A percentile compares a stretch with the other conserved stretches of the same genome.
These are phyloP conservation scores for Amphibolis antarctica DNA, from an alignment of 106 monocot species.

Conservation along the genomic window DNA sequence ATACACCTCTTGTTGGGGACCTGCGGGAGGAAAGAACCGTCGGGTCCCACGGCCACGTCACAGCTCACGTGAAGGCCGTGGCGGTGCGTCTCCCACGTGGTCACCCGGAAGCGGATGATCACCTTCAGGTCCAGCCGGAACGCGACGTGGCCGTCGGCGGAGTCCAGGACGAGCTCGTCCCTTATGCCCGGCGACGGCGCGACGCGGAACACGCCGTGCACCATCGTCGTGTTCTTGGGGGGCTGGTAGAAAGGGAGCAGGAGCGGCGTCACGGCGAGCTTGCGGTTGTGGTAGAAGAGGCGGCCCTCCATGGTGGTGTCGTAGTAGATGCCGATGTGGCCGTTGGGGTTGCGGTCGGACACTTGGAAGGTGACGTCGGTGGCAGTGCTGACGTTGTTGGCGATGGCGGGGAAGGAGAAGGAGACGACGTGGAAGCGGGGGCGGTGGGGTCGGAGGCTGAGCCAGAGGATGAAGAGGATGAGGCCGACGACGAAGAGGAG, in stretches of 20 bases:
- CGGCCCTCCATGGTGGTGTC: slow-evolving; percentile 29
- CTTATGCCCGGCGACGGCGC: background rate
- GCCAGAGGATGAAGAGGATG: slow-evolving; percentile 64
- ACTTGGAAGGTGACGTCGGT: slow-evolving; percentile 36
- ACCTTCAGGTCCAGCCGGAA: slow-evolving; percentile 27
- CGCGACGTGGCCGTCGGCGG: slow-evolving; percentile 11
- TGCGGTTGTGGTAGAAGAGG: slow-evolving; percentile 34
- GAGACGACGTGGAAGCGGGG: slow-evolving; percentile 49
- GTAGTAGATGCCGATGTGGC: slow-evolving; percentile 64
- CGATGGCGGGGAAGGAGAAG: slow-evolving; percentile 25
- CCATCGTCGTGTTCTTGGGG: slow-evolving; percentile 50
- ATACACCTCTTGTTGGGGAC: too few species aligned
- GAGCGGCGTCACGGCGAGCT: slow-evolving; percentile 24
- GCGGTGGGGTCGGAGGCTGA: slow-evolving; percentile 73
- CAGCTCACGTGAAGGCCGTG: slow-evolving; percentile 34
- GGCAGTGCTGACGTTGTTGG: slow-evolving; percentile 9
- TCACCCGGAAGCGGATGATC: slow-evolving; percentile 30
- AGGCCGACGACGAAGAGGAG: slow-evolving; percentile 45
- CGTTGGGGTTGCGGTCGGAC: slow-evolving; percentile 53
- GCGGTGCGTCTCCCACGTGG: slow-evolving; percentile 29
- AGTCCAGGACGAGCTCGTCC: background rate
- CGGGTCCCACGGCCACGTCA: slow-evolving; percentile 24
- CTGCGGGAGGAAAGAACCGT: slow-evolving; percentile 5
- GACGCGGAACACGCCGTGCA: slow-evolving; percentile 20
- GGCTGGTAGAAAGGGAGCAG: slow-evolving; percentile 43